Evolutionary conservation across 2,329 filamentous ascomycete genomes (phyloP).

Genomic region (Pleochaeta shiraiana): DNA sequence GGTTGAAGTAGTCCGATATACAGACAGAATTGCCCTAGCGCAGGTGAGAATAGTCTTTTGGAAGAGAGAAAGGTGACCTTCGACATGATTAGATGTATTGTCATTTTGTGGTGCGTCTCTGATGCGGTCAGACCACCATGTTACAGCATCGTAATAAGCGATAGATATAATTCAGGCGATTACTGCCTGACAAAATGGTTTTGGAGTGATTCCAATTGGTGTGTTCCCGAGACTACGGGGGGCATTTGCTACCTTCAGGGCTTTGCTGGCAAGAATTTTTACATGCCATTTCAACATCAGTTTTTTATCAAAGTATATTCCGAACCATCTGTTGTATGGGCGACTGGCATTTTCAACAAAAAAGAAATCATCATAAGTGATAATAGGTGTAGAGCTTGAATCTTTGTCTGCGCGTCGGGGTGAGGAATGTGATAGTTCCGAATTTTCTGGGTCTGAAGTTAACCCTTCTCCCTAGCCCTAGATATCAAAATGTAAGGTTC

Average conservation of each 20-base stretch:
- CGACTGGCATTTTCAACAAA: background rate
- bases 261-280: background rate
- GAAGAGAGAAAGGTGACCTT: too few relatives aligned
- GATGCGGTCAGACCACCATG: too few relatives aligned
- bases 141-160: too few relatives aligned
- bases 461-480: background rate
- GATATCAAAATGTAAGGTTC: too few relatives aligned
- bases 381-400: background rate
- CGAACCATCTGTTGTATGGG: background rate
- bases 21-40: too few relatives aligned
- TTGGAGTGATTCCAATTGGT: background rate
- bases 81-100: too few relatives aligned
- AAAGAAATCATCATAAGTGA: background rate
- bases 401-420: background rate
- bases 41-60: too few relatives aligned
- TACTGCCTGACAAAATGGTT: background rate
- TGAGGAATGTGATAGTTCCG: background rate
- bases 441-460: background rate
- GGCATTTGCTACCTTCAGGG: background rate
- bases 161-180: background rate
- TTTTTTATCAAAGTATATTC: background rate
- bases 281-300: background rate
- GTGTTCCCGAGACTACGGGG: background rate
- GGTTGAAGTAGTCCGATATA: too few relatives aligned
- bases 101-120: too few relatives aligned